A percentile compares a stretch with the other conserved stretches of the same genome.
These are phyloP conservation scores for Picochlorum sp. DNA, from an alignment of 139 green algal genomes.

Conservation along the genomic window DNA sequence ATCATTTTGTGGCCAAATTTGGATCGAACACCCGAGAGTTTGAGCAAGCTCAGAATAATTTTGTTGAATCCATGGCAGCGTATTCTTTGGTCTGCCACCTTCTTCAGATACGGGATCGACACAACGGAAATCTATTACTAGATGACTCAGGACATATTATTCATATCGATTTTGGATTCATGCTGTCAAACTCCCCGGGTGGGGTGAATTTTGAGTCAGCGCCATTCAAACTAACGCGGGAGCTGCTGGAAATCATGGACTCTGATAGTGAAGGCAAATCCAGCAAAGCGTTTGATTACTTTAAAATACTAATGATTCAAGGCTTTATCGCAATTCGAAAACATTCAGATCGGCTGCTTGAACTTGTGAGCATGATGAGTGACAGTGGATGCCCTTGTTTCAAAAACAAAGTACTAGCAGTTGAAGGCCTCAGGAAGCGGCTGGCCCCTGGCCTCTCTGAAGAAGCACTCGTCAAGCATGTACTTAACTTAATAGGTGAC, in stretches of 20 bases:
- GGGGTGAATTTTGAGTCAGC: slow-evolving; percentile 42
- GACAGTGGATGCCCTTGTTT: slow-evolving; percentile 86
- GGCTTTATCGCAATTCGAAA: slow-evolving; percentile 88
- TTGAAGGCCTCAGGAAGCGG: slow-evolving; percentile 77
- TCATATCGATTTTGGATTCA: slow-evolving; percentile 99
- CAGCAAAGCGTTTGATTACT: slow-evolving; percentile 87
- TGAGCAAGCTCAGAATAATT: slow-evolving; percentile 68
- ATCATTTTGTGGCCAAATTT: slow-evolving; percentile 77
- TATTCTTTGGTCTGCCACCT: slow-evolving; percentile 80
- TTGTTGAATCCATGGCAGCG: slow-evolving; percentile 84
- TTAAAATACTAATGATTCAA: slow-evolving; percentile 91
- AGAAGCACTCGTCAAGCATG: slow-evolving; percentile 62
- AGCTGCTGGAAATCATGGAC: slow-evolving; percentile 97
- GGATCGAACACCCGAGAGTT: slow-evolving; percentile 46
- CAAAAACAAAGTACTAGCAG: slow-evolving; percentile 55
- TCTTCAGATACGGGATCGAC: slow-evolving; percentile 65
- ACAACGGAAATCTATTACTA: slow-evolving; percentile 89
- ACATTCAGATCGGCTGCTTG: slow-evolving; percentile 81
- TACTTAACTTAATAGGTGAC: slow-evolving; percentile 81
- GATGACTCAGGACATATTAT: slow-evolving; percentile 78
- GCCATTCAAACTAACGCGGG: slow-evolving; percentile 88
- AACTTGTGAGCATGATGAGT: slow-evolving; percentile 88
- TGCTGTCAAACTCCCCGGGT: slow-evolving; percentile 67
- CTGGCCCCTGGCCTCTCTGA: slow-evolving; percentile 61
- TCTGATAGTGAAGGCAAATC: slow-evolving; percentile 65